phyloP scores from a whole-genome alignment of 1,284 basidiomycete species.

The Clitocybe nebularis region DNA sequence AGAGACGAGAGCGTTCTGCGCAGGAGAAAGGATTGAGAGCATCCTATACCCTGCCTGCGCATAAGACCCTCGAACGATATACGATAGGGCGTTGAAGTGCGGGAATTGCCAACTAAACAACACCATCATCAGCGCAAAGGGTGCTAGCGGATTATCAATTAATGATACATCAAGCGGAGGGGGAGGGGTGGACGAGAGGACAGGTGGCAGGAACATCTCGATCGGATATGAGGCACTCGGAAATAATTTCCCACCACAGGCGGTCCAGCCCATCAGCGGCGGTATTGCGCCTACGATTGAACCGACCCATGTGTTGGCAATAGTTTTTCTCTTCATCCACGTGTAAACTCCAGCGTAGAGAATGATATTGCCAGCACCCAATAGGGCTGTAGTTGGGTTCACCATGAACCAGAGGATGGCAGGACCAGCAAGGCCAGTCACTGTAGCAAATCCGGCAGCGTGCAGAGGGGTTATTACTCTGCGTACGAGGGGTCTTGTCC shows the following conservation, averaged over 20 bases:
- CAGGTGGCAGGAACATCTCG: slow-evolving; percentile 52
- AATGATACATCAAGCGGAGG: slow-evolving; percentile 40
- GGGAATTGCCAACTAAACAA: slow-evolving; percentile 99
- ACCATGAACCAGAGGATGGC: slow-evolving; percentile 80
- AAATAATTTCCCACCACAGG: slow-evolving; percentile 80
- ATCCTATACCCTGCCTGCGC: slow-evolving; percentile 93
- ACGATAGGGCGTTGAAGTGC: slow-evolving; percentile 94
- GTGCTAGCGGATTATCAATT: slow-evolving; percentile 74
- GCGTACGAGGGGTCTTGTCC: slow-evolving; percentile 86
- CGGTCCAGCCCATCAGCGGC: slow-evolving; percentile 98
- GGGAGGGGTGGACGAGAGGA: slow-evolving; percentile 25
- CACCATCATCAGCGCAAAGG: slow-evolving; percentile 73
- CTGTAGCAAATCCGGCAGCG: slow-evolving; percentile 75
- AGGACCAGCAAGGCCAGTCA: slow-evolving; percentile 77
- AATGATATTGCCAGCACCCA: slow-evolving; percentile 84
- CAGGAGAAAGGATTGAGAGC: slow-evolving; percentile 81
- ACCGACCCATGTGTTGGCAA: slow-evolving; percentile 96
- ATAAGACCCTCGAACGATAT: slow-evolving; percentile 86
- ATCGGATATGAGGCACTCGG: slow-evolving; percentile 52
- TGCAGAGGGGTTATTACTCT: slow-evolving; percentile 82
- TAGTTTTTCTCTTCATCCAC: slow-evolving; percentile 85
- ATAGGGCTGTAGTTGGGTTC: slow-evolving; percentile 82
- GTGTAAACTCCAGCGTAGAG: slow-evolving; percentile 95
- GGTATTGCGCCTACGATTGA: slow-evolving; percentile 91
- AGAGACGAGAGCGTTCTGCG: slow-evolving; percentile 82